Evolutionary conservation across 139 green algal species (phyloP), one percentile per base, ranked within the genome.

Genomic region (Astrephomene gubernaculifera): DNA sequence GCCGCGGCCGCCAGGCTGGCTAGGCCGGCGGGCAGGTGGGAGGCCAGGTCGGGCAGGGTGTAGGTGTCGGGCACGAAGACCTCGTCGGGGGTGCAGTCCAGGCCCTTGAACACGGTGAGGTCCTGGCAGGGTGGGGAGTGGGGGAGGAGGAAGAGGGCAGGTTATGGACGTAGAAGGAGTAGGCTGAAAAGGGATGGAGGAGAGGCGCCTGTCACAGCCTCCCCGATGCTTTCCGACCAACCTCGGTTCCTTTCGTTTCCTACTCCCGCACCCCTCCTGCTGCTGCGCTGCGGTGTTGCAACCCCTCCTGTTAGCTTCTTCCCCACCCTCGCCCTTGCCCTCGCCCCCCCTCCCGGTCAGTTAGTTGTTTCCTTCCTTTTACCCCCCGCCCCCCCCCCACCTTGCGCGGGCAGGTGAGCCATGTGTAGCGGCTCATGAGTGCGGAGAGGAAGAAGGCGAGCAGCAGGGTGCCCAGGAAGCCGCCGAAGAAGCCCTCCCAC

Each of bases 401-500:
- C 75, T 88, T 92, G 52, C 97, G 90, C 0, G 96, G 96, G 88
- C 97, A 99, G 14, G 89, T 97, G 85, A 99, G 89, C 95, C 95
- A 99, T 71, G 94, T 92, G 87, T 90, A 97, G n/a, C 82, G 81
- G 0, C 89, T 90, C 85, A 98, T 76, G 22, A 89, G 75, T 10
- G 80, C 79, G 1, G 96, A 90, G 39, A 98, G 87, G 72, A 94
- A 88, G 87, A 96, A 98, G 31, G 95, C 96, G 19, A 90, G 72
- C 1, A 96, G 17, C 41, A 99, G 87, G 36, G 97, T 99, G 79
- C 90, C 89, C 68, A 78, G 5, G 67, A 94, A 92, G 43, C 96
- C 97, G 24, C 96, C 96, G 22, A 99, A 87, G 83, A 99, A 99
- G 29, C 97, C 97, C 92, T 99, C 97, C 97, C 96, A 99, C 0